phyloP scores from a whole-genome alignment of 2,329 filamentous ascomycete species.

The Aspergillus uvarum region DNA sequence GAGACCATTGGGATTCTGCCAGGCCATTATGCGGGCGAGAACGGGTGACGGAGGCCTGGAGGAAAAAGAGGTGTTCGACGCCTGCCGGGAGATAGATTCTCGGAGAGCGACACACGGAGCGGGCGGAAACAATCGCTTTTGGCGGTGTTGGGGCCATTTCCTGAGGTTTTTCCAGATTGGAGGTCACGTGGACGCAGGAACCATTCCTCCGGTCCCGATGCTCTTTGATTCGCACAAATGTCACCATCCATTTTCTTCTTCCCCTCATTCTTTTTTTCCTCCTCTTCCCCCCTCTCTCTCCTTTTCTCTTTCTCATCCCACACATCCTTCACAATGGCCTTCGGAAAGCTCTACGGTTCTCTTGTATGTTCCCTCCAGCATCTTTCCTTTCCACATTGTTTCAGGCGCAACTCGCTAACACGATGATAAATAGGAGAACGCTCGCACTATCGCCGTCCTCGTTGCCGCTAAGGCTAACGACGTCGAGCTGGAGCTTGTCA shows the following conservation, averaged over 20 bases:
- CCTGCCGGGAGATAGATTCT: no score
- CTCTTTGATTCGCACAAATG: conserved; percentile 31
- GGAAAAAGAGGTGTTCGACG: neutral
- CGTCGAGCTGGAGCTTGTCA: conserved; percentile 83
- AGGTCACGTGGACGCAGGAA: conserved; percentile 27
- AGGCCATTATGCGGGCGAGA: conserved; percentile 33
- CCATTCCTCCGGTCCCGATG: conserved; percentile 28
- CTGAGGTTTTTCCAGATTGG: conserved; percentile 26
- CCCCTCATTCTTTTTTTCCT: conserved; percentile 21
- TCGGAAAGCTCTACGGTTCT: conserved; percentile 95
- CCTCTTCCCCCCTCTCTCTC: conserved; percentile 17
- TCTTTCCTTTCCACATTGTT: neutral
- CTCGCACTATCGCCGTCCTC: conserved; percentile 82
- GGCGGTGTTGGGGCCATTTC: conserved; percentile 12
- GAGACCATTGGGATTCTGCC: conserved; percentile 37
- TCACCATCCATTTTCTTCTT: conserved; percentile 19
- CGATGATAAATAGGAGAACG: conserved; percentile 67
- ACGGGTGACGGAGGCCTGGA: conserved; percentile 16
- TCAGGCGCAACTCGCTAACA: conserved; percentile 7
- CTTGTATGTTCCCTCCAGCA: conserved; percentile 57
- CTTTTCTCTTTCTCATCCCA: conserved; percentile 17
- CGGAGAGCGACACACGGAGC: no score
- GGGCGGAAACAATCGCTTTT: neutral
- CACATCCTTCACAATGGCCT: conserved; percentile 68
- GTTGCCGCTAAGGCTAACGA: conserved; percentile 97